These are phyloP conservation scores for Gynochthodes officinalis DNA, from an alignment of 257 asterid genomes.

Conservation along the genomic window DNA sequence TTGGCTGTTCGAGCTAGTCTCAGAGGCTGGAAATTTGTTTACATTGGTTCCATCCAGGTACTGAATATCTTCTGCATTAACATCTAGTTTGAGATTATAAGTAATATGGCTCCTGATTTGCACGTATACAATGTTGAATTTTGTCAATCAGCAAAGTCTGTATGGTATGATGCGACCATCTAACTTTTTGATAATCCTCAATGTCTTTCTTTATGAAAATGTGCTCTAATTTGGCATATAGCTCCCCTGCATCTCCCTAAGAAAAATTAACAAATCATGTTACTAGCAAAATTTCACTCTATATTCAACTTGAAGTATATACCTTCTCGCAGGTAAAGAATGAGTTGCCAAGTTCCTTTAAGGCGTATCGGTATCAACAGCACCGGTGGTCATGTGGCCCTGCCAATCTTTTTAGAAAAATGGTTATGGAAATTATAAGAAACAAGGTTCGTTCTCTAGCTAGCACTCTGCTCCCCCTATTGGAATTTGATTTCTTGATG, in stretches of 20 bases:
- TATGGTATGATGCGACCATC: no score
- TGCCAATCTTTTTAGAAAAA: constrained; percentile 84
- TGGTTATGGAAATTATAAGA: constrained; percentile 65
- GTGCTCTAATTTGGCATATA: no score
- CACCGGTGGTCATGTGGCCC: constrained; percentile 99
- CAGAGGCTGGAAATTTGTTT: constrained; percentile 90
- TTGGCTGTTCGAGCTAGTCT: constrained; percentile 96
- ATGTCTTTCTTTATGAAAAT: not conserved
- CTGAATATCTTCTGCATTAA: not conserved
- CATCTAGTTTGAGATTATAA: no score
- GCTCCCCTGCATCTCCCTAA: no score
- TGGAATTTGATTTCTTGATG: not conserved
- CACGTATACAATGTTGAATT: no score
- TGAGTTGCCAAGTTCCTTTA: constrained; percentile 91
- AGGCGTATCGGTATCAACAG: constrained; percentile 90
- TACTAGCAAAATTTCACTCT: not conserved
- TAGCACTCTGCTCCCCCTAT: not conserved
- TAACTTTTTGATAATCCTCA: no score
- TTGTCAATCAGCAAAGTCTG: no score
- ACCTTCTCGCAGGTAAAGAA: constrained; percentile 62
- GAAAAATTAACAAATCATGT: no score
- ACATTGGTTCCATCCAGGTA: constrained; percentile 67
- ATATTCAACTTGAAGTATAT: not conserved
- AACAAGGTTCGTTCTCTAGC: constrained; percentile 53
- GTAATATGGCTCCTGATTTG: no score